phyloP scores from a whole-genome alignment of 2,329 filamentous ascomycete genomes.

The Paradendryphiella salina region DNA sequence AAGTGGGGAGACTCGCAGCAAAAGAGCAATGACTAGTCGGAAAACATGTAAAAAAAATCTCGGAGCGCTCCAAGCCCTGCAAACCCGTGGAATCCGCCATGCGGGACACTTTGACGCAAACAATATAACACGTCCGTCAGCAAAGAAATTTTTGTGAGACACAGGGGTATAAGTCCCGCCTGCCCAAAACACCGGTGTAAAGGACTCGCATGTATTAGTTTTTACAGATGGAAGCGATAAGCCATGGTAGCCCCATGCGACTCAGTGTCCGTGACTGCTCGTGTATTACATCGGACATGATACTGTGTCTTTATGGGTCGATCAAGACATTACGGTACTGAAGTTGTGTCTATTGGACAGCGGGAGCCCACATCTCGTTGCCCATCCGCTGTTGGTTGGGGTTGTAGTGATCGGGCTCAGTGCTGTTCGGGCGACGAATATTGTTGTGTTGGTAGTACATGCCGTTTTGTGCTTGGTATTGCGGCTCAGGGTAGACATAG shows the following conservation, averaged over 20 bases:
- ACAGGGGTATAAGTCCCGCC: constrained; percentile 49
- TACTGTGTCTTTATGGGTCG: background rate
- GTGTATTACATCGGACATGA: constrained; percentile 5
- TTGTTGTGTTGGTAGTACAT: constrained; percentile 73
- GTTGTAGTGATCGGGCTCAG: constrained; percentile 62
- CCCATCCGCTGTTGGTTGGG: constrained; percentile 46
- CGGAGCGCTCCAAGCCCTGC: constrained; percentile 24
- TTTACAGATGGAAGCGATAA: constrained; percentile 32
- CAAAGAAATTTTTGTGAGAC: constrained; percentile 43
- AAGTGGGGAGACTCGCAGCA: constrained; percentile 33
- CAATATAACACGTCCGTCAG: constrained; percentile 36
- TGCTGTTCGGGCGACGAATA: constrained; percentile 73
- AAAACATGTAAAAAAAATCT: constrained; percentile 30
- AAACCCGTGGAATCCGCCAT: constrained; percentile 31
- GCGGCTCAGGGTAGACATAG: constrained; percentile 80
- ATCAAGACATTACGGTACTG: constrained; percentile 6
- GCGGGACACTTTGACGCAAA: constrained; percentile 29
- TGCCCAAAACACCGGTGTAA: constrained; percentile 42
- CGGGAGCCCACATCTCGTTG: constrained; percentile 49
- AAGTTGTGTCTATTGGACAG: constrained; percentile 45
- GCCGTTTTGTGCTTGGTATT: constrained; percentile 63
- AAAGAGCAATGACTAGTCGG: constrained; percentile 27
- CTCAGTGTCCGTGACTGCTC: background rate
- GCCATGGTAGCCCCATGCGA: background rate
- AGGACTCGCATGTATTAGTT: constrained; percentile 37